Conservation (phyloP, 176 grass and related monocot genomes). For the Zoysia pacifica region DNA sequence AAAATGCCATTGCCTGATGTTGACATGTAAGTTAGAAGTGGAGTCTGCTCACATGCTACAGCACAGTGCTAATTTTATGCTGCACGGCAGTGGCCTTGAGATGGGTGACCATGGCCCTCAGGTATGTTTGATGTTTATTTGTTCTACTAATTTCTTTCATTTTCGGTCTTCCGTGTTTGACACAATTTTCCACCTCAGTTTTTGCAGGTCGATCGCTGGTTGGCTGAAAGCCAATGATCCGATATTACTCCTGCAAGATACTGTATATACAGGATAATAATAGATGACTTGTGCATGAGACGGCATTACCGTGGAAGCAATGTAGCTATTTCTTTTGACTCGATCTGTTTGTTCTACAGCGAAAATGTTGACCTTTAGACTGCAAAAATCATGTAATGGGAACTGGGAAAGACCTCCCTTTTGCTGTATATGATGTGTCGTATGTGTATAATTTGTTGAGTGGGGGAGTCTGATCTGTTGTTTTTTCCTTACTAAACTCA, state of each 20-base stretch:
- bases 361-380: not conserved
- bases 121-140: constrained; percentile 27
- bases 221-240: constrained; percentile 35
- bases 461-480: not conserved
- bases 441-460: constrained; percentile 2
- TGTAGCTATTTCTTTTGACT: constrained; percentile 47
- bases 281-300: constrained; percentile 38
- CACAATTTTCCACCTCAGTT: constrained; percentile 13
- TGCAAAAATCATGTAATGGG: not conserved
- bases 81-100: not conserved
- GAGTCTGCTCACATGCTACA: not conserved
- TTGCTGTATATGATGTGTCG: not conserved
- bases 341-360: constrained; percentile 37
- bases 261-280: constrained; percentile 57
- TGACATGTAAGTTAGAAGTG: constrained; percentile 55
- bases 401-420: not conserved
- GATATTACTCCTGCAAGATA: constrained; percentile 20
- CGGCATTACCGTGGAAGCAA: constrained; percentile 9
- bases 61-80: not conserved
- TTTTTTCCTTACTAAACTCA: not conserved
- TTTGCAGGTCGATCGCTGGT: constrained; percentile 47
- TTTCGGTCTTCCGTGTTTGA: constrained; percentile 10
- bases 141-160: not conserved
- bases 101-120: constrained; percentile 6
- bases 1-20: constrained; percentile 70